Evolutionary conservation across 257 asterid species (phyloP), one percentile per base, ranked within the genome.

Genomic region (Salvia miltiorrhiza): DNA sequence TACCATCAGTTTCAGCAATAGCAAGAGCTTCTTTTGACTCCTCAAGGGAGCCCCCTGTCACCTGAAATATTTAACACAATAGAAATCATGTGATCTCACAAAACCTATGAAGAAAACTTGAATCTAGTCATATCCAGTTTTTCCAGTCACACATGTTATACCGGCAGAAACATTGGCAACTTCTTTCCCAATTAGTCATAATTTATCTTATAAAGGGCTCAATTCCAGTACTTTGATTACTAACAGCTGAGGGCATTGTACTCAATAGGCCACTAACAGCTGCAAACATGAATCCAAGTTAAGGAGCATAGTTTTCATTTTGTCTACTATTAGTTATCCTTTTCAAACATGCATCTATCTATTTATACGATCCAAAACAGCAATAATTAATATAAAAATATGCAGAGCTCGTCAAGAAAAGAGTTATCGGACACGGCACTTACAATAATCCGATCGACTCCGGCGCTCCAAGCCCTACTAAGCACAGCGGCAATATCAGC

Each of bases 1-100:
- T 44, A 93, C 98, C 98, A 81, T 90, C 99, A 54, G 96, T 90
- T 85, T 88, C 96, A 35, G 96, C 97, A 74, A 93, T 90, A 59
- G 95, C 91, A 75, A 93, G 95, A 79, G 96, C 99, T 82, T 90
- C 88, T 76, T 70, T 90, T 30, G 99, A 93, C 76, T 93, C 99
- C 79, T 84, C 90, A 40, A 93, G 89, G 30, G 99, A 93, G 60
- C 97, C 96, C 24, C 99, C 99, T 32, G 96, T 93, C 47, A 93
- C 97, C 98, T 93, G 73, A 60, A 77, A 59, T 28, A 62, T 54
- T 28, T 35, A 69, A 41, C 35, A 30, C 5, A 30, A 30, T 30
- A 30, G 7, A 7, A 30, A 30, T 30, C 35, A 30, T 30, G 35
- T 4, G 4, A n/a, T 7, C 35, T 30, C 33, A 30, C 5, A 30